These are phyloP conservation scores for Starmera dryadoides DNA, from an alignment of 805 yeast species.

Conservation along the genomic window DNA sequence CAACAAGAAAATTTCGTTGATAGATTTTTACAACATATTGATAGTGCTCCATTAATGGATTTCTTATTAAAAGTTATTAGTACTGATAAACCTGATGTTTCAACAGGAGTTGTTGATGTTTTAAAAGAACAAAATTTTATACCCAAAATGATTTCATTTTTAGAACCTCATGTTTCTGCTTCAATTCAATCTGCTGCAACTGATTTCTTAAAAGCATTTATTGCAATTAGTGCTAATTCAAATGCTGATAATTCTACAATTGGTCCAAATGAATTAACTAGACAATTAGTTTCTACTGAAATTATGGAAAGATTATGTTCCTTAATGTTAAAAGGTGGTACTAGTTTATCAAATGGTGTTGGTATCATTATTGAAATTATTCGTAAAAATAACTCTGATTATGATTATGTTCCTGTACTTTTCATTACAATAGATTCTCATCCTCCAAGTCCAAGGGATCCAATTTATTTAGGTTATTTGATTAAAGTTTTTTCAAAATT, in stretches of 20 bases:
- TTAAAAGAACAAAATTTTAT: slow-evolving; percentile 69
- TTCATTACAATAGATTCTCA: slow-evolving; percentile 78
- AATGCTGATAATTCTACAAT: slow-evolving; percentile 84
- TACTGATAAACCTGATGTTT: slow-evolving; percentile 84
- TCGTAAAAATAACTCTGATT: slow-evolving; percentile 92
- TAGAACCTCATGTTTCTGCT: slow-evolving; percentile 61
- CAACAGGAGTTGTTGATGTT: slow-evolving; percentile 79
- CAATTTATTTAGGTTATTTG: slow-evolving; percentile 84
- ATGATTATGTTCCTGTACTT: slow-evolving; percentile 82
- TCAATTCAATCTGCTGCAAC: slow-evolving; percentile 89
- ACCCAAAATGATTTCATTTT: slow-evolving; percentile 59
- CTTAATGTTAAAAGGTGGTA: slow-evolving; percentile 76
- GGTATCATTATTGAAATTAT: slow-evolving; percentile 92
- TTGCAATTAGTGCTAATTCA: slow-evolving; percentile 89
- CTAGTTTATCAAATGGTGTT: slow-evolving; percentile 89
- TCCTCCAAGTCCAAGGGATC: slow-evolving; percentile 90
- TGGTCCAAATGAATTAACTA: slow-evolving; percentile 91
- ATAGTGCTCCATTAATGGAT: slow-evolving; percentile 92
- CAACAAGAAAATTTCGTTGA: slow-evolving; percentile 66
- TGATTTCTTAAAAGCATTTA: slow-evolving; percentile 89
- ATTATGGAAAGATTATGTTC: slow-evolving; percentile 61
- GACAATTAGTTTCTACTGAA: slow-evolving; percentile 77
- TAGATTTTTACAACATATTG: slow-evolving; percentile 77
- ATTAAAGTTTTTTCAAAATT: slow-evolving; percentile 70
- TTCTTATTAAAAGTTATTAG: slow-evolving; percentile 82